Evolutionary conservation across 2,329 filamentous ascomycete species (phyloP).

Genomic region (Nemania sp.): DNA sequence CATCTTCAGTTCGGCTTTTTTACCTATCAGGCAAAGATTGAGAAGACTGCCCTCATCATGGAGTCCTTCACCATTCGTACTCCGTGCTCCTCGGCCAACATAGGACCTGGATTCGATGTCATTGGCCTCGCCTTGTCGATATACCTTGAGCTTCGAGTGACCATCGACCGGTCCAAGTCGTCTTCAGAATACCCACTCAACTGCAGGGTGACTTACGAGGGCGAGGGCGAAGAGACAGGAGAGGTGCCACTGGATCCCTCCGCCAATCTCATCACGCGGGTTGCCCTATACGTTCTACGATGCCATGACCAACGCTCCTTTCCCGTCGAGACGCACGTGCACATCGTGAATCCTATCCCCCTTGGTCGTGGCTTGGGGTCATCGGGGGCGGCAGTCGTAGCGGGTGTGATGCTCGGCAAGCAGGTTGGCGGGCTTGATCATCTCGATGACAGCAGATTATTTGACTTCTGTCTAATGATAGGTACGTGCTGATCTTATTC

Average conservation of each 20-base stretch:
- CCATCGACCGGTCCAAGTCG: slow-evolving; percentile 63
- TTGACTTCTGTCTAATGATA: slow-evolving; percentile 98
- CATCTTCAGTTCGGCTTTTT: too few species aligned
- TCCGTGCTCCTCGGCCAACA: slow-evolving; percentile 95
- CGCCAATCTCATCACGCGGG: slow-evolving; percentile 89
- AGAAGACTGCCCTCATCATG: too few species aligned
- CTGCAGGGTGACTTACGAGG: slow-evolving; percentile 90
- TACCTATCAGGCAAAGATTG: too few species aligned
- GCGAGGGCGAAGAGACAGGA: slow-evolving; percentile 68
- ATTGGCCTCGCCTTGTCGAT: slow-evolving; percentile 93
- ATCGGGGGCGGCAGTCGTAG: slow-evolving; percentile 92
- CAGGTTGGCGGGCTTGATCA: slow-evolving; percentile 78
- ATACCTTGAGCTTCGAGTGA: slow-evolving; percentile 87
- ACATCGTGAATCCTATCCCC: slow-evolving; percentile 95
- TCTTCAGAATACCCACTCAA: slow-evolving; percentile 69
- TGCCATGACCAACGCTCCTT: slow-evolving; percentile 88
- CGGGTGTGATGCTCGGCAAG: slow-evolving; percentile 90
- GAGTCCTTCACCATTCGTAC: slow-evolving; percentile 74
- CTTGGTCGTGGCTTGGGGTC: slow-evolving; percentile 92
- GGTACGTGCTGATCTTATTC: slow-evolving; percentile 48
- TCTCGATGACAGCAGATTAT: slow-evolving; percentile 77
- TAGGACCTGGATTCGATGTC: slow-evolving; percentile 96
- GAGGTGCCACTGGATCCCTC: slow-evolving; percentile 84
- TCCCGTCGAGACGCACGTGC: slow-evolving; percentile 83
- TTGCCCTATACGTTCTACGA: slow-evolving; percentile 90